Evolutionary conservation across 495 filamentous ascomycete genomes (phyloP), one percentile per base, ranked within the genome.

Genomic region (Aspergillus biplanus): DNA sequence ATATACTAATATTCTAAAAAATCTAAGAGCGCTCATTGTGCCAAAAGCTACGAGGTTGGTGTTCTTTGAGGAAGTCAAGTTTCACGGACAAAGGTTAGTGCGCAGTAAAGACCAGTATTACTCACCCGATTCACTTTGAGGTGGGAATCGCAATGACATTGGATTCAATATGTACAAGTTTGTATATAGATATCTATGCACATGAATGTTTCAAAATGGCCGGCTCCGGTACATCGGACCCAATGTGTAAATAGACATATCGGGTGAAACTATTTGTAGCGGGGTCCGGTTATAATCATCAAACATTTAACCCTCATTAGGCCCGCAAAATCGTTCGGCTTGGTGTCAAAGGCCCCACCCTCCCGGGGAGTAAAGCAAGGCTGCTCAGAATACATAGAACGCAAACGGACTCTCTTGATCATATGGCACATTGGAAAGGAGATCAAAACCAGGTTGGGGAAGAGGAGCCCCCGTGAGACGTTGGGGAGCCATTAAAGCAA

Each of bases 171-270:
- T 63, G 61, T 63, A 63, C 56, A 58, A 50, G 34, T 44, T 37
- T 49, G 46, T 63, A 58, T 63, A 54, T 44, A 53, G 18, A 58
- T 53, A 52, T 52, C 54, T 58, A 63, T 58, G 56, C 44, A 47
- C 52, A 63, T 56, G 47, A 33, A 58, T 46, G 53, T 58, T 42
- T 39, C 18, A 50, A 27, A 27, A 52, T 33, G 61, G 54, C 34
- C 56, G 39, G 56, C 32, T 56, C n/a, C 33, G 44, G 13, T 32
- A 32, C 8, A 34, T 39, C 12, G 44, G 21, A 56, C 54, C 49
- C 31, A 62, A 44, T 13, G 39, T 15, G 37, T 1, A 39, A 39
- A 15, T 44, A 6, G n/a, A 11, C 39, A 44, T 15, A 15, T 11
- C 4, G 39, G 8, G 39, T 44, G 39, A 44, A 44, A 44, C 4